Percentiles rank a stretch among this genome's conserved stretches.
Evolutionary conservation across 495 filamentous ascomycete species (phyloP).

Genomic region (Ramalina intermedia): DNA sequence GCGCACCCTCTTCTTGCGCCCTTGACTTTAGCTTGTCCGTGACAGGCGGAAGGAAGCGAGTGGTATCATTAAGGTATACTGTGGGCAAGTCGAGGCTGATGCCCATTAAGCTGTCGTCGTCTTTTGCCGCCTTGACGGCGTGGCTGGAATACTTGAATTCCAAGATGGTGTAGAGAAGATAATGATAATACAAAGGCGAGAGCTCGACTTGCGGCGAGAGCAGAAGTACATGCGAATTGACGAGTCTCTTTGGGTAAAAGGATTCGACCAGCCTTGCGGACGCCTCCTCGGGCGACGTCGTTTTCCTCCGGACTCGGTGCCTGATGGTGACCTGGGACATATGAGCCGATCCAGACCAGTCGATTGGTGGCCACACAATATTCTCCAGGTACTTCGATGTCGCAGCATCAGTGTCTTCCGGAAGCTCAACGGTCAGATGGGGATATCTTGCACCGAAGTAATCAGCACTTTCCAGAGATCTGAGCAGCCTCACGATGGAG

Average conservation of each 20-base stretch:
- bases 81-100: constrained; percentile 63
- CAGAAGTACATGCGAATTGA: constrained; percentile 55
- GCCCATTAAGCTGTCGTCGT: constrained; percentile 44
- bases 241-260: constrained; percentile 56
- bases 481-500: constrained; percentile 55
- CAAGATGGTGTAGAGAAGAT: constrained; percentile 58
- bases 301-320: constrained; percentile 46
- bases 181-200: constrained; percentile 64
- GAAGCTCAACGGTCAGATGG: constrained; percentile 67
- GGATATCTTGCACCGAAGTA: constrained; percentile 50
- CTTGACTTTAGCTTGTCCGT: constrained; percentile 13
- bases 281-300: constrained; percentile 43
- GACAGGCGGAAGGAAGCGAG: constrained; percentile 37
- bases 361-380: constrained; percentile 48
- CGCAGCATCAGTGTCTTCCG: constrained; percentile 44
- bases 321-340: constrained; percentile 46
- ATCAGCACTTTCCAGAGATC: constrained; percentile 57
- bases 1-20: constrained; percentile 22
- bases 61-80: constrained; percentile 39
- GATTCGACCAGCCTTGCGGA: constrained; percentile 62
- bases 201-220: constrained; percentile 65
- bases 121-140: constrained; percentile 22
- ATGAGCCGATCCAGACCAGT: constrained; percentile 20
- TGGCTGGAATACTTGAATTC: constrained; percentile 56
- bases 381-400: constrained; percentile 44